Evolutionary conservation across 2,329 filamentous ascomycete genomes (phyloP), one percentile per base, ranked within the genome.

Genomic region (Xylaria sp.): DNA sequence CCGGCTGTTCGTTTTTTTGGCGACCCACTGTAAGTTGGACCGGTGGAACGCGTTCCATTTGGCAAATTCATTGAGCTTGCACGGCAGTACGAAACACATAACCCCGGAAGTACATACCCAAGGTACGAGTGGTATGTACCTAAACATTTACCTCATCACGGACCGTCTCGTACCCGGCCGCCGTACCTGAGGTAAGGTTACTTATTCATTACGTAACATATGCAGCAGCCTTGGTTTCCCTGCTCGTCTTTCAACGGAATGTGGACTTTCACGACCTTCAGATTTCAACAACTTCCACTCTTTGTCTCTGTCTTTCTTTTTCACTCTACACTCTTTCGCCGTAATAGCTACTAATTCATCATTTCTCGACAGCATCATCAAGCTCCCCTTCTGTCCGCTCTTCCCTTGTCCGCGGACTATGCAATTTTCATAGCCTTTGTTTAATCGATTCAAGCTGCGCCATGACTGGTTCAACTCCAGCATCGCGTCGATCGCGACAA

Each of bases 391-490:
- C 55, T 55, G 18, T 48, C 46, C 16, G n/a, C 37, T 42, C 57
- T 55, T 23, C 49, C 6, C 10, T 44, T 19, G 9, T 23, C 16
- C 39, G 9, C 50, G 23, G 57, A 60, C 62, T 62, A 64, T 64
- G 62, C 58, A 53, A 44, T 23, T 63, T 59, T 67, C 68, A 67
- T 65, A 65, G 58, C 54, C 51, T 34, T 53, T 47, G 11, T 34
- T 8, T 51, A 51, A 46, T 50, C 23, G 30, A 13, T 37, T 42
- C 44, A 59, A 30, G 23, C 23, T 30, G 62, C 59, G 66, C 63
- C 68, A 80, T 81, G 79, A 72, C 77, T 65, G 74, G 73, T 62
- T 76, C 78, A 50, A 77, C 78, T 54, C 75, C 79, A 46, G 65
- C 66, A 23, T 63, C 71, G 55, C 73, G 72, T 60, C 68, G 66